phyloP scores from a whole-genome alignment of 176 grass and related monocot species.

The Ensete glaucum region DNA sequence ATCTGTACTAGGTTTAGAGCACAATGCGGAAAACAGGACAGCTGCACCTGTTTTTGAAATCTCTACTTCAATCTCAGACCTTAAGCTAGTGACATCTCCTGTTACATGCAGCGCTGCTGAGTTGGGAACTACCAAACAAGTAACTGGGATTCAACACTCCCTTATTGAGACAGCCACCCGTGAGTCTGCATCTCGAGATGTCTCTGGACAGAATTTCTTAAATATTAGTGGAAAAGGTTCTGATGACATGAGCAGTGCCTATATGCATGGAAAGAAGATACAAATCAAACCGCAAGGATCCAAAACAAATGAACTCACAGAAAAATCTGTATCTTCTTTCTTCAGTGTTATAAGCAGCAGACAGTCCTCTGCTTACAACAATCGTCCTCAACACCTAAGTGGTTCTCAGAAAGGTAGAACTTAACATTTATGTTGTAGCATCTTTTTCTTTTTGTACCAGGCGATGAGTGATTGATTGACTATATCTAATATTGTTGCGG shows the following conservation, averaged over 20 bases:
- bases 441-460: conserved; percentile 1
- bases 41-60: conserved; percentile 7
- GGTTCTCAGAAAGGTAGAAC: conserved; percentile 51
- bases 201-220: background rate
- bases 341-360: conserved; percentile 25
- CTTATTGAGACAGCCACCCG: background rate
- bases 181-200: conserved; percentile 10
- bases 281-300: conserved; percentile 11
- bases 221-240: background rate
- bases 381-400: conserved; percentile 32
- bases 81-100: conserved; percentile 23
- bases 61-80: conserved; percentile 26
- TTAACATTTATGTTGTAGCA: conserved; percentile 3
- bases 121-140: conserved; percentile 29
- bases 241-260: background rate
- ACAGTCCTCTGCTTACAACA: conserved; percentile 38
- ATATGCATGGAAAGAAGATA: background rate
- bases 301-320: conserved; percentile 22
- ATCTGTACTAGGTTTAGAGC: conserved; percentile 17
- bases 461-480: background rate
- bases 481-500: background rate
- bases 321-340: conserved; percentile 30
- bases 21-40: conserved; percentile 13
- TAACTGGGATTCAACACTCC: conserved; percentile 27
- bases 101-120: conserved; percentile 19